Evolutionary conservation across 306 rosid genomes (phyloP).

Genomic region (Quercus glauca): DNA sequence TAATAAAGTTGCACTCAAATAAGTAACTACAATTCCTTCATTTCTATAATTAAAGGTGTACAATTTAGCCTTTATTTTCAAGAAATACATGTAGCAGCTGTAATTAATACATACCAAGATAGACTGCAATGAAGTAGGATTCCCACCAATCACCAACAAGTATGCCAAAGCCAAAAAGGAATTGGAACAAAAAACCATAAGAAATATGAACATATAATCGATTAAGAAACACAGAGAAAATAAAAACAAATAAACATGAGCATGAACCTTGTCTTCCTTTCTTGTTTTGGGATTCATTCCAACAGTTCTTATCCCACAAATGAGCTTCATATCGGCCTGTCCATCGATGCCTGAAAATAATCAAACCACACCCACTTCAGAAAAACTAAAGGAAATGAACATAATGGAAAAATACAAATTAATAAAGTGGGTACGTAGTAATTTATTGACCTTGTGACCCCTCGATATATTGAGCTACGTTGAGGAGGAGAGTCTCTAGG

Average conservation of each 20-base stretch:
- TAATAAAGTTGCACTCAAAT: too few species aligned
- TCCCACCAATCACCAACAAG: not conserved
- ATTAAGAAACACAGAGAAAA: not conserved
- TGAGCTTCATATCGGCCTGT: conserved; percentile 95
- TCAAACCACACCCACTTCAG: not conserved
- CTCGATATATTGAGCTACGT: conserved; percentile 73
- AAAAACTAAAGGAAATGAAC: not conserved
- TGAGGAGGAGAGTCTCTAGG: conserved; percentile 76
- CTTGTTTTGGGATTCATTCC: conserved; percentile 88
- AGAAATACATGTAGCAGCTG: too few species aligned
- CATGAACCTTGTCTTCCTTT: conserved; percentile 89
- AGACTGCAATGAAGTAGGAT: conserved; percentile 41
- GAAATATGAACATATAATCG: not conserved
- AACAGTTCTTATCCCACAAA: conserved; percentile 92
- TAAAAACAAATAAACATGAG: not conserved
- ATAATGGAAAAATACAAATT: not conserved
- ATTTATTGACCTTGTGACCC: conserved; percentile 71
- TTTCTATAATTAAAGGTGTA: too few species aligned
- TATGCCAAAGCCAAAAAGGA: not conserved
- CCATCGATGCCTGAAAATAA: conserved; percentile 73
- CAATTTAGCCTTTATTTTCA: too few species aligned
- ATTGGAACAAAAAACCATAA: not conserved
- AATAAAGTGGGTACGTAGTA: not conserved
- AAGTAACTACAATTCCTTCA: too few species aligned
- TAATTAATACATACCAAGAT: conserved; percentile 52